Base-by-base conservation (phyloP, 179 eudicot species). In the Beta lomatogona region DNA sequence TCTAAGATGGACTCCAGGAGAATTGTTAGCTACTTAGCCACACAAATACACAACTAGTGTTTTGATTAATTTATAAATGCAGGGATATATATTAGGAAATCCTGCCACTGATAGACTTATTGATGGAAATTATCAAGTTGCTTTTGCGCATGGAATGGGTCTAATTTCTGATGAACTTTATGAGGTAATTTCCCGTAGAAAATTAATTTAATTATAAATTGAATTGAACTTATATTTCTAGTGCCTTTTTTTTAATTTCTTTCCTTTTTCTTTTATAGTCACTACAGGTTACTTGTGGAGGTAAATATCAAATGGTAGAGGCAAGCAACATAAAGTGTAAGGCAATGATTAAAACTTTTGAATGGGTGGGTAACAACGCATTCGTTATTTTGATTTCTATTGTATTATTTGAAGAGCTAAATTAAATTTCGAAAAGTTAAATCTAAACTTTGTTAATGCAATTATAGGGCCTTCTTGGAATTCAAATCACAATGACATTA, bases 51-150 rank as follows among this genome's bases (percentile, higher is more conserved):
- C 41, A 0, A 36, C 41, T 36, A 36, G 41, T 36, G 41, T 36
- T 22, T 21, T 63, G 22, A 52, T 8, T 8, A 9, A 52, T 63
- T 63, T 63, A 5, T 22, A 22, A 9, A 63, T 22, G 5, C 67
- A 89, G 90, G 92, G 88, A 0, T 89, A 89, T 58, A 9, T 89
- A 46, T 72, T 89, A 77, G 92, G 92, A 41, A 89, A 89, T 68
- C 89, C 92, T 5, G 45, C 72, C 5, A 84, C 90, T 0, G 78
- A 77, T 65, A 28, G 53, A 21, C 21, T 9, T 7, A 66, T 81
- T 4, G 85, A 72, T 15, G 58, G 83, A 16, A 86, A 77, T 66
- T 8, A 53, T 18, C 75, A 71, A 48, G 21, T 86, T 44, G 84
- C 86, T n/a, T 88, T 79, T 77, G 73, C 86, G 58, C 88, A 88